Base-by-base conservation (phyloP, 352 stramenopile genomes). In the Phytophthora pistaciae region DNA sequence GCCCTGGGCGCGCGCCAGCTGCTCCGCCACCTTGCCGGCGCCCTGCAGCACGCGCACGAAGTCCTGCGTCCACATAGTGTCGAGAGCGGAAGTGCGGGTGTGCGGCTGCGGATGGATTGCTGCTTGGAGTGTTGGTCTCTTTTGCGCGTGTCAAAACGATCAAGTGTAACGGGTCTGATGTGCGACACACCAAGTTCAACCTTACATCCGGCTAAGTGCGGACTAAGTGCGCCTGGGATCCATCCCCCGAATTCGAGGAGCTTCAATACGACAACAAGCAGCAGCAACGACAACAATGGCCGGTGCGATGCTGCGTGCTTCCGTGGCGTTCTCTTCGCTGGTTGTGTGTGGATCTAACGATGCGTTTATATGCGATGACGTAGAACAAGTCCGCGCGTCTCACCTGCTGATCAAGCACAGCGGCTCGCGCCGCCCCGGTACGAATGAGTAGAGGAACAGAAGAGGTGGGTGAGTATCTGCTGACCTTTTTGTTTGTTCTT, bases 331-430 rank as follows among this genome's bases (percentile, higher is more conserved):
- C 38, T 40, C 38, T 46, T 20, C 38, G 31, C 25, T 70, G 55
- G 57, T 10, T 25, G 48, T 5, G 48, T 3, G 7, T 13, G 20
- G 9, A 44, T 46, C 38, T 46, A 46, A n/a, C 23, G 23, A 16
- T 65, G 40, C 66, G 18, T 63, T 5, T 46, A 5, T 46, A 18
- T 20, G 38, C 38, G 38, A 9, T 18, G 38, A 18, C 5, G 27
- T 63, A 90, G 86, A 91, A 9, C 86, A 95, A 91, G 86, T 96
- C 21, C 79, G 80, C 60, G 91, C 89, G 33, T 92, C 86, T 67
- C 97, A 99, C 77, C 79, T 99, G 73, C 91, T 99, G 10, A 96
- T 98, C 74, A 99, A 99, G 86, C 95, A 99, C 85, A 93, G 88
- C 46, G 92, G 91, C 53, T 98, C 93, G 60, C 88, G 95, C 59